Conservation (phyloP, 2,329 filamentous ascomycete genomes). For the Cercospora brassicicola region DNA sequence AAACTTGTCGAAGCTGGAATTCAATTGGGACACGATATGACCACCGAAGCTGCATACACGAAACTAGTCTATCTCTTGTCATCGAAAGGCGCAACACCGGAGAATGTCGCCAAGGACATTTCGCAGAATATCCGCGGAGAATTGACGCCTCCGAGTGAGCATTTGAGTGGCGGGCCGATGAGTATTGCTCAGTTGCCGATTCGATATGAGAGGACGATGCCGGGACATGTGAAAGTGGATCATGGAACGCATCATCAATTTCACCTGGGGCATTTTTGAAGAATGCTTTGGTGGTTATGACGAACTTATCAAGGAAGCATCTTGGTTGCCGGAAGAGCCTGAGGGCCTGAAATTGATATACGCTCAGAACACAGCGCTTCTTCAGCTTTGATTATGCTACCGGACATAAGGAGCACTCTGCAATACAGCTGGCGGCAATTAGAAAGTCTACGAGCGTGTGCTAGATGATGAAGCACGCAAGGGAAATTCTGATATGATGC, state of each 20-base stretch:
- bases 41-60: slow-evolving; percentile 84
- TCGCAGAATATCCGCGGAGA: slow-evolving; percentile 76
- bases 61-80: slow-evolving; percentile 83
- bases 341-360: background rate
- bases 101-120: slow-evolving; percentile 70
- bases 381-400: background rate
- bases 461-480: background rate
- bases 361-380: background rate
- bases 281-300: background rate
- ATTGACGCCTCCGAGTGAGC: slow-evolving; percentile 57
- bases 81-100: slow-evolving; percentile 51
- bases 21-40: slow-evolving; percentile 85
- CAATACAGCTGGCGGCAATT: background rate
- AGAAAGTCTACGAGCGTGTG: background rate
- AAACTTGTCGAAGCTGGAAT: slow-evolving; percentile 80
- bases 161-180: slow-evolving; percentile 20
- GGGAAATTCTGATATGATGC: background rate
- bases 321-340: background rate
- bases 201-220: slow-evolving; percentile 29
- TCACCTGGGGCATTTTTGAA: slow-evolving; percentile 3
- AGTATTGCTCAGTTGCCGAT: slow-evolving; percentile 29
- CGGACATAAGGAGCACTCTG: too few species aligned
- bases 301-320: background rate
- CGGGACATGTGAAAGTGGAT: slow-evolving; percentile 14
- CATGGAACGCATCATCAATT: slow-evolving; percentile 10